A percentile compares a stretch with the other conserved stretches of the same genome.
phyloP scores from a whole-genome alignment of 331 rosid species.

The Rhamnella rubrinervis region DNA sequence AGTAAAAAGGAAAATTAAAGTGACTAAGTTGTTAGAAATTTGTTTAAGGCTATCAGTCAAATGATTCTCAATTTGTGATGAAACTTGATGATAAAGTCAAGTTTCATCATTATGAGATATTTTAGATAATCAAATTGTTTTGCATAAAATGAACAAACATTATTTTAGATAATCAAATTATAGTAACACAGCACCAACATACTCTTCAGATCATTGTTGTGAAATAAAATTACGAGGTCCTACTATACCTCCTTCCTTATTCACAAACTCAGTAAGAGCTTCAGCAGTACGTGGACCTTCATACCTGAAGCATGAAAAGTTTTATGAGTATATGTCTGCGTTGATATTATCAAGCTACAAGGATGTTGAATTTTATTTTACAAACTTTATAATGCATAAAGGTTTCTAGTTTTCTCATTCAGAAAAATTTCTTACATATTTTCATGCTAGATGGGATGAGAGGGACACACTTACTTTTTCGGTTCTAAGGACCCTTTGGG shows the following conservation, averaged over 20 bases:
- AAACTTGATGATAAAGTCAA: too few relatives aligned
- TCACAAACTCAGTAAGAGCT: conserved; percentile 72
- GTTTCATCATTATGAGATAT: too few relatives aligned
- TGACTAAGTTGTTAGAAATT: too few relatives aligned
- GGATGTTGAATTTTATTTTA: neutral
- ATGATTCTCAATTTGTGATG: too few relatives aligned
- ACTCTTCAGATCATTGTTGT: neutral
- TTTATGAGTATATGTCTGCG: conserved; percentile 8
- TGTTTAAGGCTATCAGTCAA: too few relatives aligned
- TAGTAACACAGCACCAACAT: neutral
- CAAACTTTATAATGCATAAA: neutral
- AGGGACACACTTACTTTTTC: conserved; percentile 49
- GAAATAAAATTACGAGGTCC: neutral
- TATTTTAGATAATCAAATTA: neutral
- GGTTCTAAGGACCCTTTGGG: conserved; percentile 83
- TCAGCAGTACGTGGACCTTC: conserved; percentile 80
- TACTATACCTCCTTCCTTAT: conserved; percentile 64
- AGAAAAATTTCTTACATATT: neutral
- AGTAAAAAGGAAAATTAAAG: too few relatives aligned
- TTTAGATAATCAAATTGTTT: too few relatives aligned
- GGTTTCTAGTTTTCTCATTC: neutral
- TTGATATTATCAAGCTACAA: neutral
- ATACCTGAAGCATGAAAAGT: conserved; percentile 45
- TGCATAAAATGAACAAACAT: too few relatives aligned
- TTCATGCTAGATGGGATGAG: neutral